A percentile compares a stretch with the other conserved stretches of the same genome.
These are phyloP conservation scores for Saposhnikovia divaricata DNA, from an alignment of 129 eudicot species.

Conservation along the genomic window DNA sequence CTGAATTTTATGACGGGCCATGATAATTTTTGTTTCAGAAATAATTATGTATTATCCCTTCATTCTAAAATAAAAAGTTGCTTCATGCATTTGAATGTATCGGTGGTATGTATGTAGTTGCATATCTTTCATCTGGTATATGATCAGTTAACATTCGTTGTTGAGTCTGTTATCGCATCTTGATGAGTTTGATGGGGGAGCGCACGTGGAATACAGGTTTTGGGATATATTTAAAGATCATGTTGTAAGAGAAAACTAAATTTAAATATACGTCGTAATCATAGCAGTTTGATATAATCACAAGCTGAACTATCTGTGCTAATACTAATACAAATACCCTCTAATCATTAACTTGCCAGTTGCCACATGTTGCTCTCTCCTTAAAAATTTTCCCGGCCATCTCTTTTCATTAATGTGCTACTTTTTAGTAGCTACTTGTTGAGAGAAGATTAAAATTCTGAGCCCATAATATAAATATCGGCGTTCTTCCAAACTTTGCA, in stretches of 20 bases:
- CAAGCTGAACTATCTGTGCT: neutral
- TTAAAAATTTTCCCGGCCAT: too few relatives aligned
- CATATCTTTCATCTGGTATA: neutral
- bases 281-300: neutral
- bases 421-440: too few relatives aligned
- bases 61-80: neutral
- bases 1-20: neutral
- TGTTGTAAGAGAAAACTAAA: neutral
- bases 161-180: neutral
- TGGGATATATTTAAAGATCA: neutral
- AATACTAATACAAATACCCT: too few relatives aligned
- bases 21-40: too few relatives aligned
- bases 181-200: neutral
- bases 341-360: too few relatives aligned
- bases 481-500: too few relatives aligned
- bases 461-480: too few relatives aligned
- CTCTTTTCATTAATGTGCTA: too few relatives aligned
- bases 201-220: neutral
- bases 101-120: neutral
- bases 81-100: neutral
- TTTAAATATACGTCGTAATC: neutral
- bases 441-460: too few relatives aligned
- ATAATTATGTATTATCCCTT: neutral
- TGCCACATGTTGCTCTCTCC: too few relatives aligned
- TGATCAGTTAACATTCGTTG: neutral